Evolutionary conservation across 163 green algal species (phyloP), one percentile per base, ranked within the genome.

Genomic region (Scenedesmus sp.): DNA sequence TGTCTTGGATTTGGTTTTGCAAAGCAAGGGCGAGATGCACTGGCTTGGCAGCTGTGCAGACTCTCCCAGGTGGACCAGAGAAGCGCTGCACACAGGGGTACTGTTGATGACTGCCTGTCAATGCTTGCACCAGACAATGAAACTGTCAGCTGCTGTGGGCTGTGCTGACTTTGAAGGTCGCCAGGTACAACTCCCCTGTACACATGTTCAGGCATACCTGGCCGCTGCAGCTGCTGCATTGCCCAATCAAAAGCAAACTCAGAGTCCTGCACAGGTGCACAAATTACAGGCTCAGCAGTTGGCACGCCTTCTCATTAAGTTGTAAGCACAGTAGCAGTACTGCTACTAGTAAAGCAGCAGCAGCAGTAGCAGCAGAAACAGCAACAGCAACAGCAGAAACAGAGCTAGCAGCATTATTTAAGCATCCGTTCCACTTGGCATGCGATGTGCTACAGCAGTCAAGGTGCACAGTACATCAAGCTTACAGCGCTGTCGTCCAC

Each of bases 171-270:
- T 16, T n/a, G n/a, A n/a, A n/a, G 12, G 13, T 61, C 44, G 61
- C 24, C 40, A 22, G 12, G 18, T 49, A 61, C 15, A 84, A 5
- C 37, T 65, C 5, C 76, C 22, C 12, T 35, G n/a, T 6, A 85
- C 24, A 0, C 79, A 85, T 4, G 9, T 10, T 20, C 40, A 24
- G 33, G 37, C 24, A 15, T 33, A 88, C 59, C 85, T 76, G n/a
- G 44, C 24, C 70, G 59, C 7, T 73, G 44, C 46, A 90, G 44
- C 68, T 90, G 85, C 44, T 83, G 6, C 46, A 73, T 16, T 3
- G 85, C 70, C 85, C 85, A 85, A 0, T 85, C 5, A 20, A 85
- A 26, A 16, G 85, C 85, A 76, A 73, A 85, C 49, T 90, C 85
- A 26, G 85, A 78, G 24, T 85, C 85, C 85, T 89, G 85, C 85